phyloP scores from a whole-genome alignment of 495 filamentous ascomycete genomes.

The Hypoxylon trugodes region DNA sequence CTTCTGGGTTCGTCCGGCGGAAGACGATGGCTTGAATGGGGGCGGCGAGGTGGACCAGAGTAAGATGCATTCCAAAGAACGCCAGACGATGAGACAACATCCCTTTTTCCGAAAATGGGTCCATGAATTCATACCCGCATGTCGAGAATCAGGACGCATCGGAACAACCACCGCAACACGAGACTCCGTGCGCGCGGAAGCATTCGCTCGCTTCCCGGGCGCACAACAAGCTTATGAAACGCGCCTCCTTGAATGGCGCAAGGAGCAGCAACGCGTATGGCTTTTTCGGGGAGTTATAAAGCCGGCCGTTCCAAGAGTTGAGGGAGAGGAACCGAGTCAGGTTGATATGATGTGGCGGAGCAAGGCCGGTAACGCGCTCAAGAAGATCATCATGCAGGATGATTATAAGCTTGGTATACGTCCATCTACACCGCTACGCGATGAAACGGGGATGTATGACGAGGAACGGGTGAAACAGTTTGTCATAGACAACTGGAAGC shows the following conservation, averaged over 20 bases:
- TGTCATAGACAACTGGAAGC: conserved; percentile 46
- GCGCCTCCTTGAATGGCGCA: conserved; percentile 40
- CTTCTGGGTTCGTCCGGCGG: conserved; percentile 51
- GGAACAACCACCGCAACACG: conserved; percentile 32
- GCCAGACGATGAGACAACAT: conserved; percentile 56
- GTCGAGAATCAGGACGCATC: conserved; percentile 46
- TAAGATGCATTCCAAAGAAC: conserved; percentile 61
- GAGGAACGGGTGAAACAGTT: conserved; percentile 46
- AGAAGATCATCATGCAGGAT: conserved; percentile 49
- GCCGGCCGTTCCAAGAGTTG: conserved; percentile 33
- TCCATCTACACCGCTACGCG: conserved; percentile 26
- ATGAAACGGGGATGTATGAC: conserved; percentile 50
- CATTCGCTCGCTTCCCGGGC: conserved; percentile 47
- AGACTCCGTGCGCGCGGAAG: conserved; percentile 44
- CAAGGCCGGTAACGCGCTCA: conserved; percentile 42
- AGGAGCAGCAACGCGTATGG: conserved; percentile 35
- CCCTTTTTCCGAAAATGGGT: conserved; percentile 60
- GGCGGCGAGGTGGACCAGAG: conserved; percentile 37
- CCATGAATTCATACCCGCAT: conserved; percentile 61
- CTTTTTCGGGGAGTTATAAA: conserved; percentile 51
- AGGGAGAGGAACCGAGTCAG: not conserved
- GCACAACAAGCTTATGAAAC: conserved; percentile 34
- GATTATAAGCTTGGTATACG: conserved; percentile 44
- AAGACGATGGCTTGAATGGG: conserved; percentile 2
- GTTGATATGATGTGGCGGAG: conserved; percentile 27